Conservation (phyloP, 1,284 basidiomycete genomes). For the Cutaneotrichosporon mucoides region DNA sequence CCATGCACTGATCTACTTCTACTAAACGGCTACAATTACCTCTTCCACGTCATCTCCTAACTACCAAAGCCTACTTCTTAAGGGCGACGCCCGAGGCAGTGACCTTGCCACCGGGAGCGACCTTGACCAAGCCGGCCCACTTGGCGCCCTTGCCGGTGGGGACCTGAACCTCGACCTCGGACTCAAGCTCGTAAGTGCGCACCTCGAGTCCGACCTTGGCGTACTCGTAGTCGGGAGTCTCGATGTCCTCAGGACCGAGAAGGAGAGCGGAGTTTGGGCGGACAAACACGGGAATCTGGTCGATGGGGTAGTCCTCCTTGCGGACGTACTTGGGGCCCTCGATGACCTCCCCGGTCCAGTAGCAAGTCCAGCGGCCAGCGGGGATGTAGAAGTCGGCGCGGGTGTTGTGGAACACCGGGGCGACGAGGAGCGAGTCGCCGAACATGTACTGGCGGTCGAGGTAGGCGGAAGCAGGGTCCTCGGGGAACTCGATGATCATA, state of each 20-base stretch:
- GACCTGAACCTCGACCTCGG: slow-evolving; percentile 50
- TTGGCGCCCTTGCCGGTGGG: slow-evolving; percentile 48
- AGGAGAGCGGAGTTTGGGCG: slow-evolving; percentile 57
- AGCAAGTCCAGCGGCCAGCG: slow-evolving; percentile 63
- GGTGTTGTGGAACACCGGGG: slow-evolving; percentile 63
- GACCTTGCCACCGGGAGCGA: slow-evolving; percentile 20
- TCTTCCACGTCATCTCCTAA: too few relatives aligned
- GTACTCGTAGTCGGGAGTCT: slow-evolving; percentile 65
- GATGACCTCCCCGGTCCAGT: slow-evolving; percentile 30
- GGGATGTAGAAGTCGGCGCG: slow-evolving; percentile 66
- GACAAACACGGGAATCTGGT: slow-evolving; percentile 61
- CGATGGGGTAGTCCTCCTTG: slow-evolving; percentile 33
- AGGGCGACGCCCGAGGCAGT: slow-evolving; percentile 6
- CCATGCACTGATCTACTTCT: not conserved
- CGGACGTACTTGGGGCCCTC: slow-evolving; percentile 35
- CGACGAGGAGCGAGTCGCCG: slow-evolving; percentile 65
- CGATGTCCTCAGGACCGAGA: slow-evolving; percentile 57
- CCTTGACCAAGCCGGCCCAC: slow-evolving; percentile 23
- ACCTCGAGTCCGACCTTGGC: slow-evolving; percentile 54
- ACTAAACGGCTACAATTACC: not conserved
- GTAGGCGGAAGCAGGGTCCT: slow-evolving; percentile 61
- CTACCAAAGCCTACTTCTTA: not conserved
- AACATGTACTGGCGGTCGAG: slow-evolving; percentile 66
- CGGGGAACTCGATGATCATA: slow-evolving; percentile 69
- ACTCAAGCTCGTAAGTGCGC: slow-evolving; percentile 55